Base-by-base conservation (phyloP, 208 protist species). In the Wallacemonas sp. region DNA sequence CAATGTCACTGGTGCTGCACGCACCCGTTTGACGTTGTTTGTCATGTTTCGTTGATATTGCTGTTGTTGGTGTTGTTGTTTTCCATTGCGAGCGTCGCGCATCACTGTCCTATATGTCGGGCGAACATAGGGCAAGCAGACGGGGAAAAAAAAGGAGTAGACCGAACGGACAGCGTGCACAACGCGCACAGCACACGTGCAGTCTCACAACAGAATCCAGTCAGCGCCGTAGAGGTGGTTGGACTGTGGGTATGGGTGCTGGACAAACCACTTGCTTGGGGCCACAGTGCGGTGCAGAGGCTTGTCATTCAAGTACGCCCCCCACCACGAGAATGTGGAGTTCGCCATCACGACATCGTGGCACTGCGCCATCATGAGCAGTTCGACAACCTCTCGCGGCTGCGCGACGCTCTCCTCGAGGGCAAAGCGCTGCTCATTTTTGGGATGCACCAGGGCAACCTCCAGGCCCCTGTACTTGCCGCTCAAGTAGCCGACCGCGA, bases 261-360 rank as follows among this genome's bases (percentile, higher is more conserved):
- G 70, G 20, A 90, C 86, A 55, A 96, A 96, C 87, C 90, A 96
- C 59, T 61, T 26, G 22, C 76, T 79, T 22, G 90, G 90, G 16
- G 86, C 84, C 2, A 96, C 66, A 11, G 93, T 81, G 23, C 90
- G 80, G 18, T 57, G 79, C 26, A 91, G 70, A 33, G 90, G 82
- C 11, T 41, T 26, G 18, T 32, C 48, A 50, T 93, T 93, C 3
- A 93, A 66, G 70, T 93, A 96, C 25, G 87, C 87, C 0, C 76
- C 87, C 87, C 90, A 96, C 87, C 90, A 96, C 29, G 85, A 92
- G 65, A 88, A 96, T 32, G 81, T 83, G 0, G 87, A 93, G 77
- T 96, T 96, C 2, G 90, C 87, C 81, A 96, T 96, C 20, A 96
- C 76, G 3, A 96, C 77, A 64, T 96, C 90, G 63, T 91, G 65